Conservation (phyloP, 495 filamentous ascomycete genomes). For the Neurospora terricola region DNA sequence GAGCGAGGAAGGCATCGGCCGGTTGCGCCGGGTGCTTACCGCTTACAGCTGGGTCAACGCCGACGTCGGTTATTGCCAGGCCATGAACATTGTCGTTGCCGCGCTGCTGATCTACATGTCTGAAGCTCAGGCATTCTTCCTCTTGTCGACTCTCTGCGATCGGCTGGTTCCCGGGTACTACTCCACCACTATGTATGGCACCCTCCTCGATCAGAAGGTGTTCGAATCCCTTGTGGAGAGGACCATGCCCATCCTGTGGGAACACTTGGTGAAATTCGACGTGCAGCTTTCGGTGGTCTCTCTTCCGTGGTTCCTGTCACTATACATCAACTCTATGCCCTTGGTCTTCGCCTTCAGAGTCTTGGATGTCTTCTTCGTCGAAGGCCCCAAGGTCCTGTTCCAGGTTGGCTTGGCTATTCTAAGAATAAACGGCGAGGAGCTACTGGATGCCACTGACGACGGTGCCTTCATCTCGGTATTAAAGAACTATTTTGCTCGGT, state of each 20-base stretch:
- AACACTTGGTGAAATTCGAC: conserved; percentile 87
- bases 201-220: conserved; percentile 88
- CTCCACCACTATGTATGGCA: conserved; percentile 97
- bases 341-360: conserved; percentile 94
- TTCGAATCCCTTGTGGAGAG: conserved; percentile 96
- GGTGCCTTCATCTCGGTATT: conserved; percentile 93
- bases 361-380: conserved; percentile 94
- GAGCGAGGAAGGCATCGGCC: conserved; percentile 87
- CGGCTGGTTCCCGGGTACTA: conserved; percentile 93
- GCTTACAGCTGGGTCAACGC: conserved; percentile 95
- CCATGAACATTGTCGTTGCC: conserved; percentile 98
- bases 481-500: conserved; percentile 84
- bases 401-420: conserved; percentile 93
- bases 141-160: conserved; percentile 86
- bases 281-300: conserved; percentile 98
- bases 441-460: conserved; percentile 91
- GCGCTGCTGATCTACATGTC: conserved; percentile 98
- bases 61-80: conserved; percentile 95
- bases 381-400: conserved; percentile 94
- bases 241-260: conserved; percentile 98
- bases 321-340: conserved; percentile 99
- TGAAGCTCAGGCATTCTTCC: conserved; percentile 89
- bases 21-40: conserved; percentile 79
- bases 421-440: conserved; percentile 93
- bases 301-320: conserved; percentile 91